Evolutionary conservation across 768 basidiomycete genomes (phyloP).

Genomic region (Dentipellis fragilis): DNA sequence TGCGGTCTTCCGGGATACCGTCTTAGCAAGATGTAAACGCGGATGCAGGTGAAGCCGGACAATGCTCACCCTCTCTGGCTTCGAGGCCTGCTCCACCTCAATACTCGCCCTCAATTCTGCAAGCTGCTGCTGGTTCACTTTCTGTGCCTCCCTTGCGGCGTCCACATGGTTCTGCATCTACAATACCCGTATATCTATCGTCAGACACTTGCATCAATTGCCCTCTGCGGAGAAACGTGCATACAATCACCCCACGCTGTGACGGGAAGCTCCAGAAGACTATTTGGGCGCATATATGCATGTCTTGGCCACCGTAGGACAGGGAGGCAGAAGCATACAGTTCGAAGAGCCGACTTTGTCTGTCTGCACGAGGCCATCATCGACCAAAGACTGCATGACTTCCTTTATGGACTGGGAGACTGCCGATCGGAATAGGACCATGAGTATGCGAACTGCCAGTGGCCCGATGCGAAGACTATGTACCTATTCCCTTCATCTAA

Average conservation of each 20-base stretch:
- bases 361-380: conserved; percentile 74
- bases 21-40: not conserved
- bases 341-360: conserved; percentile 96
- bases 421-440: conserved; percentile 18
- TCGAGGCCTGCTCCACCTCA: conserved; percentile 38
- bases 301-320: conserved; percentile 13
- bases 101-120: conserved; percentile 38
- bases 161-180: conserved; percentile 52
- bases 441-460: not conserved
- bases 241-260: conserved; percentile 69
- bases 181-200: too few relatives aligned
- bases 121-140: conserved; percentile 34
- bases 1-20: conserved; percentile 43
- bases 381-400: conserved; percentile 76
- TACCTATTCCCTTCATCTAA: conserved; percentile 88
- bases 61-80: conserved; percentile 54
- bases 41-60: too few relatives aligned
- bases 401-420: conserved; percentile 91
- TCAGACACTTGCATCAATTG: not conserved
- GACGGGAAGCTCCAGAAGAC: conserved; percentile 97
- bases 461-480: conserved; percentile 3
- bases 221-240: not conserved
- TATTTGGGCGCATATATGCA: conserved; percentile 23
- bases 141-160: conserved; percentile 36
- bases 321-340: conserved; percentile 34